phyloP scores from a whole-genome alignment of 2,329 filamentous ascomycete species.

The Aspergillus ibericus region DNA sequence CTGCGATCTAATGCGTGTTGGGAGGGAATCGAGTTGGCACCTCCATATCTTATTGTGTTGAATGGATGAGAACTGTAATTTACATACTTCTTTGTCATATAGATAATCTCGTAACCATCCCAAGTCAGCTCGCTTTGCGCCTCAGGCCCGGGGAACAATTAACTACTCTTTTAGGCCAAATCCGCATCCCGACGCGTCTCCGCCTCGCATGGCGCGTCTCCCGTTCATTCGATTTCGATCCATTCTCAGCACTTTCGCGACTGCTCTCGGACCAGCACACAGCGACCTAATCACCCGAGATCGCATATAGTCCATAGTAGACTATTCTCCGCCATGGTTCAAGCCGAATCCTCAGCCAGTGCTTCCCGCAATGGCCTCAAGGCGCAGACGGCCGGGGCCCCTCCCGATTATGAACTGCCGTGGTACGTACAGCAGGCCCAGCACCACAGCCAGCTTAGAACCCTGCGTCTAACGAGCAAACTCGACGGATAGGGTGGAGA shows the following conservation, averaged over 20 bases:
- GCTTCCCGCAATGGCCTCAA: conserved; percentile 44
- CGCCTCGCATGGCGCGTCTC: conserved; percentile 30
- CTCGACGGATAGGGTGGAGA: conserved; percentile 77
- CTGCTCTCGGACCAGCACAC: background rate
- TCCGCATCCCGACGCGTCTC: conserved; percentile 28
- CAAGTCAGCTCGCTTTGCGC: background rate
- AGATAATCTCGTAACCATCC: background rate
- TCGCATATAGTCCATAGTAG: background rate
- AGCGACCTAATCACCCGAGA: background rate
- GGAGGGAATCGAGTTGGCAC: background rate
- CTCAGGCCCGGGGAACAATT: background rate
- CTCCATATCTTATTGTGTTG: background rate
- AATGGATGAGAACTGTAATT: background rate
- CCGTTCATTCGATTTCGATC: conserved; percentile 2
- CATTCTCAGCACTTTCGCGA: background rate
- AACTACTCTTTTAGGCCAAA: conserved; percentile 10
- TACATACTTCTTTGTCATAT: background rate
- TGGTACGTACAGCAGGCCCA: conserved; percentile 38
- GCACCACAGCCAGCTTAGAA: background rate
- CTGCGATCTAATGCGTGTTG: background rate
- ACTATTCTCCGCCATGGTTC: conserved; percentile 33
- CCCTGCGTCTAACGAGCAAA: conserved; percentile 15
- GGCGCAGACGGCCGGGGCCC: conserved; percentile 41
- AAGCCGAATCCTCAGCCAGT: conserved; percentile 50
- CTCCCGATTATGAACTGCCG: conserved; percentile 50